Base-by-base conservation (phyloP, 257 asterid species). In the Leptodermis oblonga region DNA sequence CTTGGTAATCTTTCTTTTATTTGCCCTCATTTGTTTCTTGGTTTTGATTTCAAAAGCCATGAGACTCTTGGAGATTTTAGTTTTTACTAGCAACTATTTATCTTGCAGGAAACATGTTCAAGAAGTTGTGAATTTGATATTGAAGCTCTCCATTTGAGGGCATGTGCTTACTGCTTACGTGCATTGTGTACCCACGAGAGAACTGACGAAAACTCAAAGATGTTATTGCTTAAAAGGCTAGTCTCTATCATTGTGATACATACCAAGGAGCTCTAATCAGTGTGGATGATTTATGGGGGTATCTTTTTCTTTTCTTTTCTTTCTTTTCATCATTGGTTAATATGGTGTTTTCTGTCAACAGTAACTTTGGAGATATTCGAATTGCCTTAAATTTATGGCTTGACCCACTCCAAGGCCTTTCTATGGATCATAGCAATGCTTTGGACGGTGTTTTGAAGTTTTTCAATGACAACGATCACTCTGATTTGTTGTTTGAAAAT, bases 101-200 rank as follows among this genome's bases (percentile, higher is more conserved):
- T 68, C 66, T 72, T 45, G 71, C 87, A 83, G 77, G 73, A 69
- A 3, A 69, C 77, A 59, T 69, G 78, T 62, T 36, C 74, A 20
- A 72, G 82, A 68, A 78, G 73, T 74, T 70, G 59, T 56, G 79
- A 84, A 75, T 83, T 86, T 81, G 78, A 77, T 74, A 70, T 81
- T 77, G 77, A 55, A 74, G 91, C 82, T 79, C 89, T 77, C 69
- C 83, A 81, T 73, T 84, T 90, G 76, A 88, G 89, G 70, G 79
- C 82, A 52, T 80, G 78, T 67, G 95, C 94, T 69, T 83, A 84
- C 65, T 72, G 92, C 72, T 69, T 87, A 72, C 96, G 79, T 77
- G 96, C 95, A 68, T 78, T 87, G 4, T 86, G 82, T 70, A 79
- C 82, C 66, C 87, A 82, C 41, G 95, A 93, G 81, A 86, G 15